These are phyloP conservation scores for Aphanomyces cochlioides DNA, from an alignment of 352 stramenopile species.

Conservation along the genomic window DNA sequence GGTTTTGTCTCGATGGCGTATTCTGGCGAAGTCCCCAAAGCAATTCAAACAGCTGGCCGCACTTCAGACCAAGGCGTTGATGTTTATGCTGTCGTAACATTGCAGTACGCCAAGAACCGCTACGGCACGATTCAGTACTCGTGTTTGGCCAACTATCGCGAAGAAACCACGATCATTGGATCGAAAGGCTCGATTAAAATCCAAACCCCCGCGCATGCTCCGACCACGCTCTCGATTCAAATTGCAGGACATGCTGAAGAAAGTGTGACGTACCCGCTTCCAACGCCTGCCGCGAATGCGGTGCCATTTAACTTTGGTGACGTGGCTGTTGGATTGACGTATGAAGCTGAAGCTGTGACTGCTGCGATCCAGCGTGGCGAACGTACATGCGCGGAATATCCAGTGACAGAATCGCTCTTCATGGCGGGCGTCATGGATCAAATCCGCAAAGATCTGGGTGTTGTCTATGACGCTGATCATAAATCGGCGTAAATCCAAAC, in stretches of 20 bases:
- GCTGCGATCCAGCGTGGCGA: slow-evolving; percentile 52
- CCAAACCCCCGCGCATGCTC: slow-evolving; percentile 52
- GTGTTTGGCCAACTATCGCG: slow-evolving; percentile 48
- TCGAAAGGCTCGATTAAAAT: slow-evolving; percentile 65
- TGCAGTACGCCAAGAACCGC: slow-evolving; percentile 46
- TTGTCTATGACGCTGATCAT: slow-evolving; percentile 49
- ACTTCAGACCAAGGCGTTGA: slow-evolving; percentile 52
- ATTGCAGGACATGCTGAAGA: slow-evolving; percentile 37
- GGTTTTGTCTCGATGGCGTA: slow-evolving; percentile 65
- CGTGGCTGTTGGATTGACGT: slow-evolving; percentile 61
- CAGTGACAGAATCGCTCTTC: slow-evolving; percentile 56
- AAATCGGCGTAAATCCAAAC: too few relatives aligned
- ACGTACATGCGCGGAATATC: slow-evolving; percentile 52
- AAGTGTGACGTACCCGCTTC: slow-evolving; percentile 45
- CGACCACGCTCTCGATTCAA: slow-evolving; percentile 47
- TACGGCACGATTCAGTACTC: slow-evolving; percentile 60
- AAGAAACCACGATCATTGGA: slow-evolving; percentile 75
- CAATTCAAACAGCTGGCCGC: slow-evolving; percentile 48
- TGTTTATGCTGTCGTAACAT: slow-evolving; percentile 47
- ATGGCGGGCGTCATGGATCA: slow-evolving; percentile 69
- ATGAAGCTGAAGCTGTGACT: slow-evolving; percentile 68
- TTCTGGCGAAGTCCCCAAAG: slow-evolving; percentile 40
- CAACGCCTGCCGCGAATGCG: slow-evolving; percentile 36
- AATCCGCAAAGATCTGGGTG: slow-evolving; percentile 54
- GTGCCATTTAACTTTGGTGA: slow-evolving; percentile 57